Percentiles rank a stretch among this genome's conserved stretches.
Evolutionary conservation across 768 basidiomycete genomes (phyloP).

Genomic region (Baorangia bicolor): DNA sequence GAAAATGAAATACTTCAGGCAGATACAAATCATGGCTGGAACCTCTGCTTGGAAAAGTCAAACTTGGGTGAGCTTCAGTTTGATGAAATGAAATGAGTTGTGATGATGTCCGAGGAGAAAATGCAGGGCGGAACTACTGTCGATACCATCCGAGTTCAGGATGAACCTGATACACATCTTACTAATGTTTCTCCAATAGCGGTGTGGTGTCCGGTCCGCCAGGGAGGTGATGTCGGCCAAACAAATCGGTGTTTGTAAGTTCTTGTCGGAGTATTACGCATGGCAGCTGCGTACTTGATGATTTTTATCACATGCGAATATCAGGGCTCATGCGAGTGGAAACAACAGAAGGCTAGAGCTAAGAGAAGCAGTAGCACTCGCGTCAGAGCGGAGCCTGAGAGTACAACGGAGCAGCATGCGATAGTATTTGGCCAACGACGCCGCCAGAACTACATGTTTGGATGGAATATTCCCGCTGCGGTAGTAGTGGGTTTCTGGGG

Average conservation of each 20-base stretch:
- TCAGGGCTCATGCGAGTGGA: conserved; percentile 75
- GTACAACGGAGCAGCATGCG: not conserved
- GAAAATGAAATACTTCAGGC: not conserved
- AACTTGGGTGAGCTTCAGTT: conserved; percentile 1
- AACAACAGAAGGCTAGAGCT: conserved; percentile 48
- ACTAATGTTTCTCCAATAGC: conserved; percentile 63
- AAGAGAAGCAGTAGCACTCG: conserved; percentile 29
- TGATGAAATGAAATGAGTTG: not conserved
- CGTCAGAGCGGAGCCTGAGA: not conserved
- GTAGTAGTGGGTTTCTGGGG: too few species aligned
- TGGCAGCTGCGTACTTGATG: not conserved
- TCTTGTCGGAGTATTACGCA: not conserved
- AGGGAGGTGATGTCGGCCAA: conserved; percentile 67
- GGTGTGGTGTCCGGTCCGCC: conserved; percentile 68
- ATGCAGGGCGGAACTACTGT: not conserved
- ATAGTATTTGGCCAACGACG: not conserved
- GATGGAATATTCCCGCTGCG: too few species aligned
- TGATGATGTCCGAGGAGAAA: not conserved
- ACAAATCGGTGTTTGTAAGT: conserved; percentile 68
- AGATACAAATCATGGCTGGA: conserved; percentile 21
- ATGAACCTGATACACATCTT: conserved; percentile 53
- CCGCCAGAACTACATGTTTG: too few species aligned
- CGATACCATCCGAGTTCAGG: conserved; percentile 46
- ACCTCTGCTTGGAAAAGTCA: not conserved
- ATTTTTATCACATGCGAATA: conserved; percentile 68